Conservation (phyloP, 148 eudicot species). For the Amaranthus cruentus region DNA sequence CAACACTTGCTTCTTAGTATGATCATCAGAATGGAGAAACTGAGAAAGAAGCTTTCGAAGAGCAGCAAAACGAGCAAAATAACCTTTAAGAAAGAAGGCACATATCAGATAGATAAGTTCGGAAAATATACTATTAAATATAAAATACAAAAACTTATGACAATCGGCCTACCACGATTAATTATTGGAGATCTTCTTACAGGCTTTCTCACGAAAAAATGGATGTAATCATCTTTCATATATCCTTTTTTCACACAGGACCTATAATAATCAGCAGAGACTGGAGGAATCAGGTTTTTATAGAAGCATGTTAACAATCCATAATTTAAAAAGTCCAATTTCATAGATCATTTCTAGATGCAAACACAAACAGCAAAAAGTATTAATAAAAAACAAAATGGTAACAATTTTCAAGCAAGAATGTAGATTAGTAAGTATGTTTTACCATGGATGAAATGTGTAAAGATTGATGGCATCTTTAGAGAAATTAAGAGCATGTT, state of each 20-base stretch:
- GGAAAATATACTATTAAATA: background rate
- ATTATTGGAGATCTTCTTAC: conserved; percentile 96
- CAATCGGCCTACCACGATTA: conserved; percentile 67
- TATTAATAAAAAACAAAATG: background rate
- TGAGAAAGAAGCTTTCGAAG: conserved; percentile 72
- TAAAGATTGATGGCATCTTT: background rate
- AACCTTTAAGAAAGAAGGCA: conserved; percentile 44
- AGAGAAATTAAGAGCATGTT: background rate
- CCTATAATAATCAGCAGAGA: conserved; percentile 34
- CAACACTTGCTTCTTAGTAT: conserved; percentile 72
- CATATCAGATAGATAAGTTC: background rate
- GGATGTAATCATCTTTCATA: conserved; percentile 86
- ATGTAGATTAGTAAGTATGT: background rate
- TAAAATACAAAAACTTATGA: conserved; percentile 2
- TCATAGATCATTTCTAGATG: background rate
- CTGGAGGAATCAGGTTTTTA: conserved; percentile 4
- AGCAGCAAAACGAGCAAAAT: conserved; percentile 94
- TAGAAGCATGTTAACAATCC: background rate
- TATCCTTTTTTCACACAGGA: conserved; percentile 96
- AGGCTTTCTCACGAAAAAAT: conserved; percentile 87
- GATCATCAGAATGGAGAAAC: conserved; percentile 59
- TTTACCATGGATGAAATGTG: background rate
- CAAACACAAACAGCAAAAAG: background rate
- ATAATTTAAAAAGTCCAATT: background rate
- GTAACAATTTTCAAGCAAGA: background rate